phyloP scores from a whole-genome alignment of 495 filamentous ascomycete genomes.

The Hypoxylon perforatum region DNA sequence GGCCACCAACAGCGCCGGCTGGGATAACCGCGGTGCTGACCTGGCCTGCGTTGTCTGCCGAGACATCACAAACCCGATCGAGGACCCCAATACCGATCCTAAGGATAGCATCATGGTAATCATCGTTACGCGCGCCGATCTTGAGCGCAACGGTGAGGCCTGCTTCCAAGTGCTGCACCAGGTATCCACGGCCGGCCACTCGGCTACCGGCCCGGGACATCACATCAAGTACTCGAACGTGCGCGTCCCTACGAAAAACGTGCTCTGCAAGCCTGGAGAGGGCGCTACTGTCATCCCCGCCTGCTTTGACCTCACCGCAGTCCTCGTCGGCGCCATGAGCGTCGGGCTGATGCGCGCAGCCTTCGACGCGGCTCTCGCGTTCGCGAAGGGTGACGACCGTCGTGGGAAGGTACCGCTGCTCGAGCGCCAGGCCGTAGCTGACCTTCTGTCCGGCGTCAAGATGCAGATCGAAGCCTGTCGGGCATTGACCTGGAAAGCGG shows the following conservation, averaged over 20 bases:
- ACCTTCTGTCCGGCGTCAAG: slow-evolving; percentile 64
- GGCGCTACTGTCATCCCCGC: slow-evolving; percentile 51
- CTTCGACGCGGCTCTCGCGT: slow-evolving; percentile 62
- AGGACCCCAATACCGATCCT: slow-evolving; percentile 44
- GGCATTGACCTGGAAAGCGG: slow-evolving; percentile 64
- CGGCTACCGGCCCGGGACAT: slow-evolving; percentile 54
- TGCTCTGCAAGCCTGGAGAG: slow-evolving; percentile 56
- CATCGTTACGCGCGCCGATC: slow-evolving; percentile 57
- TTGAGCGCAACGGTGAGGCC: slow-evolving; percentile 51
- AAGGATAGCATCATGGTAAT: slow-evolving; percentile 59
- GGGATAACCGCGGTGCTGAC: slow-evolving; percentile 64
- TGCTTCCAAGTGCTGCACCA: slow-evolving; percentile 58
- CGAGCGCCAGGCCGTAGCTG: slow-evolving; percentile 61
- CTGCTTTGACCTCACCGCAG: slow-evolving; percentile 58
- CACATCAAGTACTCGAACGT: slow-evolving; percentile 61
- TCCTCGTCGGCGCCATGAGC: slow-evolving; percentile 64
- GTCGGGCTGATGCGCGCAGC: slow-evolving; percentile 64
- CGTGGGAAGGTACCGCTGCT: slow-evolving; percentile 57
- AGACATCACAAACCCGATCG: slow-evolving; percentile 43
- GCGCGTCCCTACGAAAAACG: slow-evolving; percentile 57
- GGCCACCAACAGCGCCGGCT: slow-evolving; percentile 66
- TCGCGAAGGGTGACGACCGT: slow-evolving; percentile 57
- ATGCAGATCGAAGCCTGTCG: slow-evolving; percentile 64
- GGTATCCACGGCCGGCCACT: slow-evolving; percentile 56
- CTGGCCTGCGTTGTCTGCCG: slow-evolving; percentile 66